Base-by-base conservation (phyloP, 1,284 basidiomycete species). In the Exobasidium rhododendri region DNA sequence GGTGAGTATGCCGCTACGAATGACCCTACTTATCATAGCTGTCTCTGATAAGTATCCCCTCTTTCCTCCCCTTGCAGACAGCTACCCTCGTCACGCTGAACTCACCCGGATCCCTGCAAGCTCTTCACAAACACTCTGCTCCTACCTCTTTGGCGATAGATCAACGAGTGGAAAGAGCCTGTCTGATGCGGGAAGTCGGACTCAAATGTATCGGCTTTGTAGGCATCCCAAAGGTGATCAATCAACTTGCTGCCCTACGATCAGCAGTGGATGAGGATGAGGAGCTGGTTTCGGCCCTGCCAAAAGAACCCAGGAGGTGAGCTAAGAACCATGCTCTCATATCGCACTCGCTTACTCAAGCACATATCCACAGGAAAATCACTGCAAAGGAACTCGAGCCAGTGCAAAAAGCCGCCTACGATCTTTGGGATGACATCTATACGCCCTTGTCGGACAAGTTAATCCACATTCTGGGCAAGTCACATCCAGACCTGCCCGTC, bases 131-230 rank as follows among this genome's bases (percentile, higher is more conserved):
- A 32, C 31, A 57, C 20, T 35, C 49, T 1, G 51, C 60, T 29
- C 81, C 82, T 63, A 79, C 77, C 47, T 83, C 82, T 68, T 69
- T 86, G 62, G 74, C 83, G 64, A 83, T 84, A 56, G 85, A 85
- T 58, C 83, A 88, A 66, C 85, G 85, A 78, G 87, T 69, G 29
- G 68, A 77, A 20, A 71, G 85, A 71, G 91, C 90, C 1, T 68
- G 89, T 86, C 80, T 93, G 70, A 93, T 97, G 86, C 86, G 94
- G 56, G 94, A 98, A 83, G 87, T 89, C 7, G 92, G 92, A 3
- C 80, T 98, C 78, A 97, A 98, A 83, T 93, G 91, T 73, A 88
- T 89, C 76, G 90, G 93, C 69, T 93, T 96, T 80, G 87, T 91
- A 67, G 93, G 93, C 45, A 91, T 94, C 60, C 91, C 92, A 69